Evolutionary conservation across 2,329 filamentous ascomycete species (phyloP).

Genomic region (Talaromyces rugulosus): DNA sequence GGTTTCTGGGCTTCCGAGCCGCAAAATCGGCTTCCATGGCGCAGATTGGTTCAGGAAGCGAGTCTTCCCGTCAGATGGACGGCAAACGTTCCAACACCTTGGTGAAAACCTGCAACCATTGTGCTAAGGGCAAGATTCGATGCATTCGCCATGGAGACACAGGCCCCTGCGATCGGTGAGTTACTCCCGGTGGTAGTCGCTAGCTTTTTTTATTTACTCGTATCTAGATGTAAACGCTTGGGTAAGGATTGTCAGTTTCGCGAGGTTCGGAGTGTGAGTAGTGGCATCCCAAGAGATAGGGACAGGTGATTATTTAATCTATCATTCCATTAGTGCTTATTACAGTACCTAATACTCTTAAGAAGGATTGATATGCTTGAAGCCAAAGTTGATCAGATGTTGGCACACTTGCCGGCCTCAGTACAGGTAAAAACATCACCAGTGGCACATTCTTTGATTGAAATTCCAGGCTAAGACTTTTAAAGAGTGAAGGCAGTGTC

Average conservation of each 20-base stretch:
- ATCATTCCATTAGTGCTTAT: constrained; percentile 24
- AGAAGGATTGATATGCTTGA: constrained; percentile 1
- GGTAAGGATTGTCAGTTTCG: constrained; percentile 33
- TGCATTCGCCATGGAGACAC: constrained; percentile 14
- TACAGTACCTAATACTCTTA: constrained; percentile 10
- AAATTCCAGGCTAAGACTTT: background rate
- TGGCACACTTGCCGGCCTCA: background rate
- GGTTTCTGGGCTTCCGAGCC: background rate
- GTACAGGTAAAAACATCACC: background rate
- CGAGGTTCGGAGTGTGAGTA: constrained; percentile 23
- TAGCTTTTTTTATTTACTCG: background rate
- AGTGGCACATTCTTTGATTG: background rate
- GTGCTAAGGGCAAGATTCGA: constrained; percentile 19
- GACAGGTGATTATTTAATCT: background rate
- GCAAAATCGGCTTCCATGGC: background rate
- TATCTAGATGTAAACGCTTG: constrained; percentile 32
- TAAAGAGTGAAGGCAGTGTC: background rate
- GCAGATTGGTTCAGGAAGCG: background rate
- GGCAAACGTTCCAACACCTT: background rate
- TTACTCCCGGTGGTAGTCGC: background rate
- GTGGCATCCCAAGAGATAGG: background rate
- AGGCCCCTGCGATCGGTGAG: constrained; percentile 15
- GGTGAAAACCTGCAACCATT: constrained; percentile 16
- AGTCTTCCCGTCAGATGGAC: background rate
- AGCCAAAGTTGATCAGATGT: background rate